Percentiles rank a stretch among this genome's conserved stretches.
Conservation (phyloP, 2,329 filamentous ascomycete species). For the Colletotrichum graminicola region DNA sequence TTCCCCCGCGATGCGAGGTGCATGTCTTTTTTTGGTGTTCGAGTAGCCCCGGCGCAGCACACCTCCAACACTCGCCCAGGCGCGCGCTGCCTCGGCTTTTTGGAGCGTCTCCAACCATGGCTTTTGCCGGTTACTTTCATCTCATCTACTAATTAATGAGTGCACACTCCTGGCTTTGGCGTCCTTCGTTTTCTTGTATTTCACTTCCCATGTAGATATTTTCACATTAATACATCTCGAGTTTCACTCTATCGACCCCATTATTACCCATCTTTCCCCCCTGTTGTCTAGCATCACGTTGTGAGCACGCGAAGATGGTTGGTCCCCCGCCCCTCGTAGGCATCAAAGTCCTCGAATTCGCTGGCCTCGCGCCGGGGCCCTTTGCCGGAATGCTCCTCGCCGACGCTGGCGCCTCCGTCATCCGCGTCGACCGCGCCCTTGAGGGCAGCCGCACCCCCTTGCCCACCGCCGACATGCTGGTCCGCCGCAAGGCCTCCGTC, state of each 20-base stretch:
- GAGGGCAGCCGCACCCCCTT: conserved; percentile 54
- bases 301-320: conserved; percentile 49
- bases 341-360: conserved; percentile 70
- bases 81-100: conserved; percentile 39
- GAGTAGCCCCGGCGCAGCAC: not conserved
- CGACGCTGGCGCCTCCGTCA: conserved; percentile 88
- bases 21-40: conserved; percentile 18
- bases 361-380: conserved; percentile 77
- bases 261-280: not conserved
- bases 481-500: conserved; percentile 84
- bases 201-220: conserved; percentile 1
- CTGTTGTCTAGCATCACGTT: not conserved
- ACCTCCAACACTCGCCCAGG: conserved; percentile 12
- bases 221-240: too few relatives aligned
- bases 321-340: conserved; percentile 59
- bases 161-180: not conserved
- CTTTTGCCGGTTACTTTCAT: conserved; percentile 10
- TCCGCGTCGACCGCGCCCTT: conserved; percentile 82
- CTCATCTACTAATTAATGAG: not conserved
- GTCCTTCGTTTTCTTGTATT: not conserved
- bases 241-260: not conserved
- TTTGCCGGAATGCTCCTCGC: conserved; percentile 91
- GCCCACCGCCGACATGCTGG: conserved; percentile 78
- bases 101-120: conserved; percentile 35
- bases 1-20: conserved; percentile 14